These are phyloP conservation scores for Ganoderma resinaceum DNA, from an alignment of 1,284 basidiomycete species.

Conservation along the genomic window DNA sequence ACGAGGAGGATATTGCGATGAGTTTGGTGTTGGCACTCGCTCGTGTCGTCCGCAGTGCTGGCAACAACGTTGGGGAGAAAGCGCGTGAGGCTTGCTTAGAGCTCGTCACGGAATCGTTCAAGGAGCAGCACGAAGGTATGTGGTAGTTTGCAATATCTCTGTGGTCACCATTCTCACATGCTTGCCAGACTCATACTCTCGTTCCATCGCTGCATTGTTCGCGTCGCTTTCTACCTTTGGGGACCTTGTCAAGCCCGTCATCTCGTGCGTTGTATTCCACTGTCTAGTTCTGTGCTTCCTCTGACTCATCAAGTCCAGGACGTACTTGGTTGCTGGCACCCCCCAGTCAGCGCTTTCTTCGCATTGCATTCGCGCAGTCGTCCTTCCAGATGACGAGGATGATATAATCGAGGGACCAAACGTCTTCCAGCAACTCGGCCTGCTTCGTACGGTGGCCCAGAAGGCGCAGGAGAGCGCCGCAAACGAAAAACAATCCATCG, in stretches of 20 bases:
- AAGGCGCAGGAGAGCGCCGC: slow-evolving; percentile 78
- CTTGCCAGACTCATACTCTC: slow-evolving; percentile 72
- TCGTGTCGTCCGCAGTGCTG: slow-evolving; percentile 77
- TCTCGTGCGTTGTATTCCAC: slow-evolving; percentile 59
- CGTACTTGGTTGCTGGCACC: slow-evolving; percentile 67
- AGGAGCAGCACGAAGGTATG: slow-evolving; percentile 74
- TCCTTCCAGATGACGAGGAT: slow-evolving; percentile 56
- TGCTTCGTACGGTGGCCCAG: slow-evolving; percentile 61
- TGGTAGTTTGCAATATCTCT: background rate
- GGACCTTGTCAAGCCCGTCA: slow-evolving; percentile 70
- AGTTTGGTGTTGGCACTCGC: slow-evolving; percentile 83
- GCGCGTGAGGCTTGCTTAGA: slow-evolving; percentile 78
- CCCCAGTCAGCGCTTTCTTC: slow-evolving; percentile 69
- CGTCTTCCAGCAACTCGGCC: slow-evolving; percentile 70
- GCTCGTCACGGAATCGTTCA: slow-evolving; percentile 83
- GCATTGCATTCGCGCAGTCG: slow-evolving; percentile 69
- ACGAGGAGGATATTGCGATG: slow-evolving; percentile 78
- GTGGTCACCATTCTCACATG: background rate
- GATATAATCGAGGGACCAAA: slow-evolving; percentile 48
- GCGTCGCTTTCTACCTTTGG: slow-evolving; percentile 72
- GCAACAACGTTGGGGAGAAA: slow-evolving; percentile 79
- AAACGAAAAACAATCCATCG: slow-evolving; percentile 77
- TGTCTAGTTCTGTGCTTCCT: background rate
- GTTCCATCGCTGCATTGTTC: slow-evolving; percentile 73
- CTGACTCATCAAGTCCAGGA: slow-evolving; percentile 40